Base-by-base conservation (phyloP, 352 stramenopile genomes). In the Pythium oligandrum region DNA sequence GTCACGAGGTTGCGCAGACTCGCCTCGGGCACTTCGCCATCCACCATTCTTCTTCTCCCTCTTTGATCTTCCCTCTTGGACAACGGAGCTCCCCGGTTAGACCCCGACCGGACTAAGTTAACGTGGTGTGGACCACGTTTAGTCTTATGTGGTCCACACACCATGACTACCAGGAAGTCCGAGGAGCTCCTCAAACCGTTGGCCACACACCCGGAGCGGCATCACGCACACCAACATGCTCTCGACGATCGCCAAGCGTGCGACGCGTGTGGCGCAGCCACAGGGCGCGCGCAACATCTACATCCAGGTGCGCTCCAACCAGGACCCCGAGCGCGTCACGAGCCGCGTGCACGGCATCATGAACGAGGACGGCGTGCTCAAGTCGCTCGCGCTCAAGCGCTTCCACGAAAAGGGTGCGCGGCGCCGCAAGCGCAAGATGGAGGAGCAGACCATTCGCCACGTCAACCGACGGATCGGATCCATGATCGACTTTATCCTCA, bases 1-100 rank as follows among this genome's bases (percentile, higher is more conserved):
- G 90, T 73, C 60, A 97, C 72, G 49, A 97, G 75, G 75, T 97
- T 97, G 50, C 83, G 83, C 68, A 97, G 77, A 49, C 82, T 94
- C 63, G 87, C 80, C 64, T 97, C 86, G 30, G 89, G 86, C 34
- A 95, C 78, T 55, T 88, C 82, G 55, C 49, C 60, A 39, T 66
- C 59, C 34, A 44, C 36, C 57, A 55, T 50, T 7, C 3, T 58
- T 6, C 6, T 17, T 47, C n/a, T 51, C 9, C 9, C 32, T 31
- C 33, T 40, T 42, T 52, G 11, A 11, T 34, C 32, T 8, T 32
- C 33, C 47, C 47, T 43, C 47, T 11, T 52, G 17, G 37, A 52
- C 10, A 50, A 26, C 17, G 17, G 17, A 26, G 17, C 17, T 26
- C 17, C 17, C 17, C 17, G 17, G 17, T 26, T 26, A 26, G 17